These are phyloP conservation scores for Colletotrichum neosansevieriae DNA, from an alignment of 2,329 filamentous ascomycete species.

Conservation along the genomic window DNA sequence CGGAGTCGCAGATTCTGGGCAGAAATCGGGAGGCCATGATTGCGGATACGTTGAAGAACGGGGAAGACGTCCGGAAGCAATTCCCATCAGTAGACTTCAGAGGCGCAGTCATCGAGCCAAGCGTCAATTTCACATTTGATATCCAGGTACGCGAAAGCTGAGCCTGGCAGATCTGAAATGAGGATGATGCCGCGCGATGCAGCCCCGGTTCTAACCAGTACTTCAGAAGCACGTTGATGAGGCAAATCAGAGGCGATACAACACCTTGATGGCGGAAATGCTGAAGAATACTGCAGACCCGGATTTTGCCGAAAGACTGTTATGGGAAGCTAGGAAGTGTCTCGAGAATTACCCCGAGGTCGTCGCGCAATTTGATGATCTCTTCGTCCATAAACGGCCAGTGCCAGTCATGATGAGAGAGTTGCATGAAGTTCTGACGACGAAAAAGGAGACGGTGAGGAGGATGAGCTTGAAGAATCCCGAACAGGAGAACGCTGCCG, in stretches of 20 bases:
- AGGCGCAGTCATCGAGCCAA: conserved; percentile 18
- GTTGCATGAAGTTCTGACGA: conserved; percentile 30
- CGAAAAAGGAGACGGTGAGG: conserved; percentile 21
- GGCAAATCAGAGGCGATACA: conserved; percentile 33
- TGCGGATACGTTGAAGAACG: conserved; percentile 25
- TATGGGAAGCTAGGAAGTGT: conserved; percentile 35
- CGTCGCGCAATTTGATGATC: conserved; percentile 23
- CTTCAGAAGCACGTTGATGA: conserved; percentile 30
- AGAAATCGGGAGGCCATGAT: conserved; percentile 33
- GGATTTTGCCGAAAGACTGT: conserved; percentile 21
- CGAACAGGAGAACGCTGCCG: not conserved
- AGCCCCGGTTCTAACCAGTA: not conserved
- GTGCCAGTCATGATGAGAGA: conserved; percentile 22
- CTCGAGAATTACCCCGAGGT: conserved; percentile 14
- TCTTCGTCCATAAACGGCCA: conserved; percentile 21
- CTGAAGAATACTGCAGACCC: conserved; percentile 24
- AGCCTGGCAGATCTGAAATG: too few relatives aligned
- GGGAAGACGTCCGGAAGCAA: conserved; percentile 19
- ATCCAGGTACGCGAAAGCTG: conserved; percentile 20
- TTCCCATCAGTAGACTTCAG: conserved; percentile 33
- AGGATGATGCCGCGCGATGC: not conserved
- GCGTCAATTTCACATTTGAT: conserved; percentile 30
- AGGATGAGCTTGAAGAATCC: conserved; percentile 22
- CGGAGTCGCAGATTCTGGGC: conserved; percentile 2
- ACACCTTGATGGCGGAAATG: conserved; percentile 35